Evolutionary conservation across 1,284 basidiomycete genomes (phyloP), one percentile per base, ranked within the genome.

Genomic region (Malassezia cuniculi): DNA sequence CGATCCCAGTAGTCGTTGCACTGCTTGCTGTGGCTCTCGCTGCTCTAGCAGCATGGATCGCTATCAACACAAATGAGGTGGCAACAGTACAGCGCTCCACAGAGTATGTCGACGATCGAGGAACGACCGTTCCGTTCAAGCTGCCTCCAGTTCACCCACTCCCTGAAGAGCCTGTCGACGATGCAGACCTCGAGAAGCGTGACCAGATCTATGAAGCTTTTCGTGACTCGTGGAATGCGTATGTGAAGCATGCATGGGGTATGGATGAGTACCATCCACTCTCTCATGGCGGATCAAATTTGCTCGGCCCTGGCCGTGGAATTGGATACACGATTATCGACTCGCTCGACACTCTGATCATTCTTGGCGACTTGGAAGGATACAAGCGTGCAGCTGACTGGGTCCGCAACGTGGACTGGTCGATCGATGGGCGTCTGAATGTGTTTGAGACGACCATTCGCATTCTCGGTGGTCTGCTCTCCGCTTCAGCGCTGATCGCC

Each of bases 391-490:
- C 87, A 0, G 71, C 80, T 11, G 63, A 77, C 27, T 94, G 89
- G 87, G 75, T 93, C 14, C 73, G 72, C 18, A 72, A 74, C 18
- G 69, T 94, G 30, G 69, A 74, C 7, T 87, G 93, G 60, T 80
- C 90, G 25, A 73, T 78, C 9, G 79, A 86, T 56, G 85, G 75
- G 9, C 70, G 75, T 14, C 84, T 85, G 68, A 94, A 81, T 66
- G 86, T 84, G 0, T 95, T 95, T 55, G 89, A 95, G 76, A 82
- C 79, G 0, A 84, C 82, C 0, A 85, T 85, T 32, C 78, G 84
- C 15, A 74, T 84, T 2, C 71, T 86, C 1, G 83, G 83, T 9
- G 84, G 83, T 7, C 71, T 95, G 1, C 74, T 94, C 1, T 79
- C 86, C 1, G 82, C 86, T 0, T 47, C 55, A 2, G 57, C 60